Conservation (phyloP, 1,284 basidiomycete species). For the Boletus mariae region DNA sequence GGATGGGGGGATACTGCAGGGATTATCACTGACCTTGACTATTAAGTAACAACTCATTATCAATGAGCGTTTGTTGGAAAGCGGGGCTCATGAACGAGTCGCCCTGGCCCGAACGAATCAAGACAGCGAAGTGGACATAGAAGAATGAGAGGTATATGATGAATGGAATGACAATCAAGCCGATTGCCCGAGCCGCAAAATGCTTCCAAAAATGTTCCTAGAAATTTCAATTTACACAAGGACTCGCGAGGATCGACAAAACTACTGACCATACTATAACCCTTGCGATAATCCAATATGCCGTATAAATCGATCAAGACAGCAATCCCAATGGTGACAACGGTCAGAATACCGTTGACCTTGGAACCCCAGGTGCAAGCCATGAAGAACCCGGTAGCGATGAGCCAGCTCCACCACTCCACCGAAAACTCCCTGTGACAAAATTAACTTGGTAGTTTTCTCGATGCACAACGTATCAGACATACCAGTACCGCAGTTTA, state of each 20-base stretch:
- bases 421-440: slow-evolving; percentile 71
- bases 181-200: slow-evolving; percentile 81
- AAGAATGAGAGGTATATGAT: slow-evolving; percentile 94
- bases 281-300: slow-evolving; percentile 83
- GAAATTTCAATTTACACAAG: slow-evolving; percentile 3
- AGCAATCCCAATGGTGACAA: slow-evolving; percentile 85
- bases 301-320: slow-evolving; percentile 96
- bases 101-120: slow-evolving; percentile 89
- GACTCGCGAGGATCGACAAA: background rate
- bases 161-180: slow-evolving; percentile 87
- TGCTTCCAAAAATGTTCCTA: slow-evolving; percentile 90
- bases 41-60: slow-evolving; percentile 89
- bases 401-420: slow-evolving; percentile 95
- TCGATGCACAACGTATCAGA: slow-evolving; percentile 7
- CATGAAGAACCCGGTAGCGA: slow-evolving; percentile 88
- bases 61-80: slow-evolving; percentile 94
- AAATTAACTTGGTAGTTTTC: background rate
- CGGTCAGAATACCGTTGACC: slow-evolving; percentile 95
- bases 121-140: slow-evolving; percentile 91
- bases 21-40: slow-evolving; percentile 66
- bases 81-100: slow-evolving; percentile 97
- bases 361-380: slow-evolving; percentile 97
- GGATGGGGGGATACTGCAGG: slow-evolving; percentile 1
- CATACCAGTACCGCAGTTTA: slow-evolving; percentile 87
- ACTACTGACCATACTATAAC: slow-evolving; percentile 73